Percentiles rank a stretch among this genome's conserved stretches.
phyloP scores from a whole-genome alignment of 1,284 basidiomycete genomes.

The Fomitopsis betulina region DNA sequence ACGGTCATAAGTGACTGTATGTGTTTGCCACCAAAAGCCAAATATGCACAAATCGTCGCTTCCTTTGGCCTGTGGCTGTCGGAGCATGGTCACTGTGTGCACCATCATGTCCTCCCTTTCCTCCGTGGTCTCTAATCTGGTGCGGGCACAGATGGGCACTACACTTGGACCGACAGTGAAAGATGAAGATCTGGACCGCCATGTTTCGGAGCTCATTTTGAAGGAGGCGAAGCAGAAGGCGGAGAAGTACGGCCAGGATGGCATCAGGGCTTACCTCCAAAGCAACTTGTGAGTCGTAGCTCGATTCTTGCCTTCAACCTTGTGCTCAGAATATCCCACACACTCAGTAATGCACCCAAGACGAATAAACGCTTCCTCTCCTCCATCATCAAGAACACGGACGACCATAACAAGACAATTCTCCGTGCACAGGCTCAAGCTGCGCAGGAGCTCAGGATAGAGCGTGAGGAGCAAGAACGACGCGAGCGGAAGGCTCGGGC shows the following conservation, averaged over 20 bases:
- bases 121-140: conserved; percentile 79
- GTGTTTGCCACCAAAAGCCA: no score
- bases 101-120: conserved; percentile 49
- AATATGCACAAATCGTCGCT: no score
- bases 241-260: conserved; percentile 59
- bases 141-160: conserved; percentile 76
- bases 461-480: conserved; percentile 58
- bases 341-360: conserved; percentile 53
- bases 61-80: background rate
- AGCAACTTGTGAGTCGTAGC: conserved; percentile 28
- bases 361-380: conserved; percentile 91
- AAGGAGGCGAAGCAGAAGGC: conserved; percentile 90
- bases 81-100: background rate
- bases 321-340: conserved; percentile 6
- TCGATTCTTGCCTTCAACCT: background rate
- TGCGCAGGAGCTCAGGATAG: conserved; percentile 66
- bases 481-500: conserved; percentile 57
- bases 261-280: conserved; percentile 64
- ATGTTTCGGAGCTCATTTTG: conserved; percentile 84
- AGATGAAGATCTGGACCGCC: conserved; percentile 83
- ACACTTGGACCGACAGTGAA: conserved; percentile 59
- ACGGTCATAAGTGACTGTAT: no score
- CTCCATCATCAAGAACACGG: conserved; percentile 85
- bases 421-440: conserved; percentile 72
- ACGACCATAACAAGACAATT: conserved; percentile 87